Base-by-base conservation (phyloP, 1,284 basidiomycete genomes). In the Coniophora puteana region DNA sequence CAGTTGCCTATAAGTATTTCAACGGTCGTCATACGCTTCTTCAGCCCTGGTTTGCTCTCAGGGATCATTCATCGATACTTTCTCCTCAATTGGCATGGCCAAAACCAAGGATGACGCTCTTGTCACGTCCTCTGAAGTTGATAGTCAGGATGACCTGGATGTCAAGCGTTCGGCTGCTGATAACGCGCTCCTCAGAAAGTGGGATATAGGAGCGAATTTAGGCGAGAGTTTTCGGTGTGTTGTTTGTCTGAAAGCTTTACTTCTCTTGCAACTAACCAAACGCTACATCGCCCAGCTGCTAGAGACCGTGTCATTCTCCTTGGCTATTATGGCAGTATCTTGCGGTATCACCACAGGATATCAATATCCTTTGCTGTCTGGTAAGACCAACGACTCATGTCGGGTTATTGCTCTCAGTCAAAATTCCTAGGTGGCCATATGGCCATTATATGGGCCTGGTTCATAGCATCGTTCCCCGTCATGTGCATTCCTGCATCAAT, bases 171-270 rank as follows among this genome's bases (percentile, higher is more conserved):
- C 42, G 28, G 29, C 25, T 4, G 63, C 65, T 6, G 78, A 81
- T 50, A 66, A 80, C 54, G 63, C 57, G 1, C 63, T 75, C 17
- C 73, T 85, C 28, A 78, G 79, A 13, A 74, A 46, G 68, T 86
- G 18, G 84, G 84, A 1, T 87, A 87, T 62, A 83, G 74, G 64
- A 72, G 75, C 57, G 81, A 85, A 59, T 87, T 87, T 59, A 78
- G 68, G 51, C 74, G 83, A 35, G 82, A 85, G 57, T 87, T 87
- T 50, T 83, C 81, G 42, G 80, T 83, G 50, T 49, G 72, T 53
- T 36, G 8, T 35, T 5, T n/a, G 43, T 44, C 21, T 25, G 22
- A 24, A 24, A 31, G 16, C 4, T 16, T 23, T 4, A 4, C 33
- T 24, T 13, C 8, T 8, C 0, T 7, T 27, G 24, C 13, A 2